A percentile compares a stretch with the other conserved stretches of the same genome.
Conservation (phyloP, 495 filamentous ascomycete genomes). For the Neurospora sp. region DNA sequence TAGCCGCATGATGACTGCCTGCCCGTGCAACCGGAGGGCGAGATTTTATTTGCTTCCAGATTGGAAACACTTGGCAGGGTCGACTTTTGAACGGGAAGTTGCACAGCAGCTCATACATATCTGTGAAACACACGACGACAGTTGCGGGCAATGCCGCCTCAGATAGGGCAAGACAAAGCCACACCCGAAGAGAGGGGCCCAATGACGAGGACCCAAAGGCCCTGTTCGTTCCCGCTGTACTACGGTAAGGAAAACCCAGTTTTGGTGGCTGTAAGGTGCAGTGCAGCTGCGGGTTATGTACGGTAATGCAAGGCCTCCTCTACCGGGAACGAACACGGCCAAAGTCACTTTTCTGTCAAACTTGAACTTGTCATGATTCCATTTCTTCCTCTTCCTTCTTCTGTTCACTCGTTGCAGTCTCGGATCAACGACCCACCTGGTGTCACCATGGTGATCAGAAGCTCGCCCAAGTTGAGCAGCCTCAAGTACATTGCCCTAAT, state of each 20-base stretch:
- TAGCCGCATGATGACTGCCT: not conserved
- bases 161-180: not conserved
- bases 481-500: not conserved
- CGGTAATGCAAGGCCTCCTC: too few species aligned
- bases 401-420: too few species aligned
- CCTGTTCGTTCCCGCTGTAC: too few species aligned
- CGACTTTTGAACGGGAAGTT: not conserved
- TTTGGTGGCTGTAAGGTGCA: too few species aligned
- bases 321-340: too few species aligned
- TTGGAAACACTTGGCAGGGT: not conserved
- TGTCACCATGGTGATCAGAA: not conserved
- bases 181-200: not conserved
- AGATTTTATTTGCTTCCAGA: not conserved
- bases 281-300: too few species aligned
- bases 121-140: not conserved
- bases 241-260: too few species aligned
- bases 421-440: not conserved
- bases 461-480: not conserved
- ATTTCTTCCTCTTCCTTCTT: not conserved
- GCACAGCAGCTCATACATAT: not conserved
- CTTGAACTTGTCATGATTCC: not conserved
- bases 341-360: too few species aligned
- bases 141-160: not conserved
- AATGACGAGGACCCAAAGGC: not conserved
- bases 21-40: not conserved